A percentile compares a stretch with the other conserved stretches of the same genome.
phyloP scores from a whole-genome alignment of 2,329 filamentous ascomycete species.

The Talaromyces sp. region DNA sequence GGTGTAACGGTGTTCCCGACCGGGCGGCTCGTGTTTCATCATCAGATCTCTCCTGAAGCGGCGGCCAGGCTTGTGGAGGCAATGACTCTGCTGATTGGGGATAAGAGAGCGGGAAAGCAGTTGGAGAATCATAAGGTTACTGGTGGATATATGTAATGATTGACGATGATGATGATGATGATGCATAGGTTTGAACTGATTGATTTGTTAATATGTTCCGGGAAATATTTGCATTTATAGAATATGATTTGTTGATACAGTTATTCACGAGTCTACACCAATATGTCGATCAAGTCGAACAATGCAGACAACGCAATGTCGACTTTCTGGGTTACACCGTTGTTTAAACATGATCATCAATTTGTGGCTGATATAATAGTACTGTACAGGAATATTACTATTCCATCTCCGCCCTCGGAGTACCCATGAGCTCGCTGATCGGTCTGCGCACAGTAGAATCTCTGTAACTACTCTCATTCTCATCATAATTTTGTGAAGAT shows the following conservation, averaged over 20 bases:
- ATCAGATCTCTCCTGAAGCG: conserved; percentile 23
- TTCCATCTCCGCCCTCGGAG: neutral
- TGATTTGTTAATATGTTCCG: neutral
- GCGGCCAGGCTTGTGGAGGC: conserved; percentile 19
- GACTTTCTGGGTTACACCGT: no score
- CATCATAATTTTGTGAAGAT: neutral
- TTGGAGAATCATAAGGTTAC: conserved; percentile 17
- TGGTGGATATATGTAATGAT: conserved; percentile 17
- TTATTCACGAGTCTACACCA: no score
- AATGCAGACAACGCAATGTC: neutral
- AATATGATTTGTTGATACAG: neutral
- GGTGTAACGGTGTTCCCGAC: conserved; percentile 21
- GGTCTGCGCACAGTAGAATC: neutral
- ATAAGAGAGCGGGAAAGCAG: conserved; percentile 19
- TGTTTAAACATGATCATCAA: no score
- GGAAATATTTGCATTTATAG: neutral
- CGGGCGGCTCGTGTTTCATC: conserved; percentile 25
- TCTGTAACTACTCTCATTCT: neutral
- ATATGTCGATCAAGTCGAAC: neutral
- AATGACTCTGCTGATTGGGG: conserved; percentile 20
- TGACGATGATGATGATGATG: conserved; percentile 3
- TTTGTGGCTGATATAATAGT: no score
- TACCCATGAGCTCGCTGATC: neutral
- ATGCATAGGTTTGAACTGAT: neutral
- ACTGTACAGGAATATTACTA: neutral